A percentile compares a stretch with the other conserved stretches of the same genome.
These are phyloP conservation scores for Podospora comata DNA, from an alignment of 495 filamentous ascomycete genomes.

Conservation along the genomic window DNA sequence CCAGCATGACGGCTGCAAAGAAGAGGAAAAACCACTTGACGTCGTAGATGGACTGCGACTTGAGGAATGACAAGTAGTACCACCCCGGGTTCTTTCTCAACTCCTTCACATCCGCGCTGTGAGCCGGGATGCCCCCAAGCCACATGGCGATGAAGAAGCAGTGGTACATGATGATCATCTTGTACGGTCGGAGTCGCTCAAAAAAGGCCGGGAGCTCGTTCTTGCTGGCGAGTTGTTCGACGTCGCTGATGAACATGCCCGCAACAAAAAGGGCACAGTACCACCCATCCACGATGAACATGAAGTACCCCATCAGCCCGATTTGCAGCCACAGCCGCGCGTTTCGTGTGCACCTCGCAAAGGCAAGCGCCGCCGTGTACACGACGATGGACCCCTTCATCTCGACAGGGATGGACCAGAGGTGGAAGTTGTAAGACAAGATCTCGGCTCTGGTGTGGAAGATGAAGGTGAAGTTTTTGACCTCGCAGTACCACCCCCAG, in stretches of 20 bases:
- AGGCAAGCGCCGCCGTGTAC: slow-evolving; percentile 44
- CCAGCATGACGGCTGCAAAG: slow-evolving; percentile 54
- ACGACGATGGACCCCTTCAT: slow-evolving; percentile 47
- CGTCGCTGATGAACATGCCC: slow-evolving; percentile 49
- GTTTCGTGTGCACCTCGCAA: slow-evolving; percentile 34
- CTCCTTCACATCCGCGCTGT: slow-evolving; percentile 31
- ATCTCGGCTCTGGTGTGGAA: slow-evolving; percentile 43
- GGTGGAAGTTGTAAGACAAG: slow-evolving; percentile 40
- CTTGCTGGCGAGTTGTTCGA: slow-evolving; percentile 44
- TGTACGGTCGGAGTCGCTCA: slow-evolving; percentile 36
- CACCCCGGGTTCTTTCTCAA: slow-evolving; percentile 42
- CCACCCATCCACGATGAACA: slow-evolving; percentile 48
- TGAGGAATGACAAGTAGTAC: slow-evolving; percentile 46
- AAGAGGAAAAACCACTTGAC: slow-evolving; percentile 48
- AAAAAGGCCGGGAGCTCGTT: slow-evolving; percentile 42
- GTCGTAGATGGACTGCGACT: slow-evolving; percentile 51
- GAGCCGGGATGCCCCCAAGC: slow-evolving; percentile 48
- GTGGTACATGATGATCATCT: slow-evolving; percentile 43
- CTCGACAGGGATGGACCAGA: slow-evolving; percentile 45
- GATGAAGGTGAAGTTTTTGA: slow-evolving; percentile 60
- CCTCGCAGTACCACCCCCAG: slow-evolving; percentile 54
- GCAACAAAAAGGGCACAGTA: slow-evolving; percentile 44
- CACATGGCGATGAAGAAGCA: slow-evolving; percentile 43
- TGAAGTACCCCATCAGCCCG: slow-evolving; percentile 38
- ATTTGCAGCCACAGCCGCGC: slow-evolving; percentile 36